Conservation (phyloP, 2,329 filamentous ascomycete species). For the Fusarium haematococcum region DNA sequence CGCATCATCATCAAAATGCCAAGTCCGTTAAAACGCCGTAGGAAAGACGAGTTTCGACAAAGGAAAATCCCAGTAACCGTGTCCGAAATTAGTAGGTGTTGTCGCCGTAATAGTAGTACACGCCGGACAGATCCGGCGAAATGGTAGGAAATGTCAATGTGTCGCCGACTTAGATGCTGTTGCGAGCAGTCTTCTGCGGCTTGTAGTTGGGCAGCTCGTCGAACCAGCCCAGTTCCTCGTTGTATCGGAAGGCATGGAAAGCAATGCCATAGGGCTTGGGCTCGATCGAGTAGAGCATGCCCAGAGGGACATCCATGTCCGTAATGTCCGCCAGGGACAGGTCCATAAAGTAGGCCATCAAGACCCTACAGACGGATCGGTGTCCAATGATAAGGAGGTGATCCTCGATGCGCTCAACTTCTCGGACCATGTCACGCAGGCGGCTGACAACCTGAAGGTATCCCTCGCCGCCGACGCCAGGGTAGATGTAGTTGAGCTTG, state of each 20-base stretch:
- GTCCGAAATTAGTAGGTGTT: conserved; percentile 2
- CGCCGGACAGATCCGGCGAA: conserved; percentile 19
- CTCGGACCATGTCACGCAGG: conserved; percentile 92
- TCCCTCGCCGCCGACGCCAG: conserved; percentile 93
- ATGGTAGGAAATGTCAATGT: not conserved
- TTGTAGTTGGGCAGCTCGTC: conserved; percentile 87
- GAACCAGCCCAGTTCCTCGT: conserved; percentile 82
- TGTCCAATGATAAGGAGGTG: conserved; percentile 94
- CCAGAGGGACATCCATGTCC: conserved; percentile 91
- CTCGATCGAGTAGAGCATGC: conserved; percentile 94
- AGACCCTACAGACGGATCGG: conserved; percentile 88
- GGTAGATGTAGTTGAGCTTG: conserved; percentile 97
- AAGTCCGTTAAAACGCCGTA: conserved; percentile 39
- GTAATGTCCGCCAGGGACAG: conserved; percentile 91
- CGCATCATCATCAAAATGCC: conserved; percentile 35
- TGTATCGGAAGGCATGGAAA: conserved; percentile 95
- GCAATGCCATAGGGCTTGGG: conserved; percentile 98
- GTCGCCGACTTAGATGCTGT: conserved; percentile 42
- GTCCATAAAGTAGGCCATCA: conserved; percentile 97
- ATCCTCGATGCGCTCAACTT: conserved; percentile 97
- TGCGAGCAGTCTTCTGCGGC: conserved; percentile 65
- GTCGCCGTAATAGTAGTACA: conserved; percentile 39
- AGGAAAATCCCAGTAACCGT: conserved; percentile 15
- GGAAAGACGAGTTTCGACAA: conserved; percentile 9
- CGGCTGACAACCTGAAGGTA: conserved; percentile 98